Percentiles rank a stretch among this genome's conserved stretches.
Conservation (phyloP, 202 grass and related monocot genomes). For the Dendrocalamus latiflorus region DNA sequence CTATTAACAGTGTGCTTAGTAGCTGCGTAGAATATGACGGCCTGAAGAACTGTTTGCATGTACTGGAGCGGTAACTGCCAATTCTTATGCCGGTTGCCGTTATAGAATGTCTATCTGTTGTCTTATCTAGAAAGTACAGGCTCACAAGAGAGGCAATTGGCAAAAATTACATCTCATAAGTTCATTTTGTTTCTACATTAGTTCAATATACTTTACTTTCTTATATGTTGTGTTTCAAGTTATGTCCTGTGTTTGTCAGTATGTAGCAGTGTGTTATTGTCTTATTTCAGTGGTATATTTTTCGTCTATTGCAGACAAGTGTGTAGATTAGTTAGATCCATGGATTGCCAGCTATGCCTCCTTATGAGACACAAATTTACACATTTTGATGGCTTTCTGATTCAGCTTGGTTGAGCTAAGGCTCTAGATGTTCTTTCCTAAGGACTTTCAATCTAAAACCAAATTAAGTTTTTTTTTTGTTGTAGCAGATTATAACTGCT, state of each 20-base stretch:
- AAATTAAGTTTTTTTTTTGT: background rate
- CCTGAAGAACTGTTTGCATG: background rate
- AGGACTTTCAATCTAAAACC: background rate
- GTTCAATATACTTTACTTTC: background rate
- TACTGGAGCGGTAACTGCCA: background rate
- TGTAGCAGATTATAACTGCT: background rate
- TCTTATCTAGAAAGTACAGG: constrained; percentile 14
- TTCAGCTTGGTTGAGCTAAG: background rate
- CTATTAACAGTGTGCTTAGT: background rate
- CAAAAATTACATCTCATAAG: background rate
- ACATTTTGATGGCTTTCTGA: constrained; percentile 7
- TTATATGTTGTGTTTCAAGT: background rate
- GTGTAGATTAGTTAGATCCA: constrained; percentile 3
- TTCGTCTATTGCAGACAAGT: constrained; percentile 5
- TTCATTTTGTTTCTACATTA: background rate
- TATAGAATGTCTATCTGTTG: constrained; percentile 6
- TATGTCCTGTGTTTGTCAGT: background rate
- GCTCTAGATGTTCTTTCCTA: background rate
- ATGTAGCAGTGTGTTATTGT: background rate
- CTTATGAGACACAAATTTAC: background rate
- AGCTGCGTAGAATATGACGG: background rate
- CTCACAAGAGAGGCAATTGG: background rate
- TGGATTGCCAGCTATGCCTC: background rate
- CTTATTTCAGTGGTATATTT: background rate
- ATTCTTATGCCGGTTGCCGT: background rate